Evolutionary conservation across 176 grass and related monocot species (phyloP).

Genomic region (Hordeum vulgare): DNA sequence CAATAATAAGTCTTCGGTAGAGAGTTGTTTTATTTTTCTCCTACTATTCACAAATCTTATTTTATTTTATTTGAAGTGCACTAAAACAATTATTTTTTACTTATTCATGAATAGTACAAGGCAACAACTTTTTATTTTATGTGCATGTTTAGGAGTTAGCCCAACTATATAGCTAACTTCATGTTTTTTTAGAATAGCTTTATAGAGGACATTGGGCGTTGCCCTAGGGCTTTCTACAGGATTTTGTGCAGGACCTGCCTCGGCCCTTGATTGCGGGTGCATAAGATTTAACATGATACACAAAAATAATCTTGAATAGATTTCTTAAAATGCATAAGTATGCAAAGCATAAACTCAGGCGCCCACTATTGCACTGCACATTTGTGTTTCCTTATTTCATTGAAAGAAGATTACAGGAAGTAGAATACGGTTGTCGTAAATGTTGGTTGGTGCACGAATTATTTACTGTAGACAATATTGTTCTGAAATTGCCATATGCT

Average conservation of each 20-base stretch:
- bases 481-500: background rate
- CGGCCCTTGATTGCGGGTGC: too few relatives aligned
- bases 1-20: background rate
- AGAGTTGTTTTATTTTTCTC: background rate
- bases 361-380: background rate
- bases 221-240: too few relatives aligned
- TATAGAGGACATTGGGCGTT: background rate
- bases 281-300: background rate
- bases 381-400: background rate
- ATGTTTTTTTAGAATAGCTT: too few relatives aligned
- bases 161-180: too few relatives aligned
- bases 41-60: too few relatives aligned
- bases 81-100: too few relatives aligned
- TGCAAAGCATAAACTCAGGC: background rate
- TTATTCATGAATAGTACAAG: too few relatives aligned
- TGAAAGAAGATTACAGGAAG: background rate
- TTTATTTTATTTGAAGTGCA: too few relatives aligned
- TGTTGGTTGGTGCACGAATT: background rate
- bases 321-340: background rate
- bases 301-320: background rate
- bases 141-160: too few relatives aligned
- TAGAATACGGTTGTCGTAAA: background rate
- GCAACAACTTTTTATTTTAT: too few relatives aligned
- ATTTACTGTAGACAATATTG: background rate
- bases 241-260: background rate